Percentiles rank a stretch among this genome's conserved stretches.
Conservation (phyloP, 768 basidiomycete genomes). For the Dentipellis fragilis region DNA sequence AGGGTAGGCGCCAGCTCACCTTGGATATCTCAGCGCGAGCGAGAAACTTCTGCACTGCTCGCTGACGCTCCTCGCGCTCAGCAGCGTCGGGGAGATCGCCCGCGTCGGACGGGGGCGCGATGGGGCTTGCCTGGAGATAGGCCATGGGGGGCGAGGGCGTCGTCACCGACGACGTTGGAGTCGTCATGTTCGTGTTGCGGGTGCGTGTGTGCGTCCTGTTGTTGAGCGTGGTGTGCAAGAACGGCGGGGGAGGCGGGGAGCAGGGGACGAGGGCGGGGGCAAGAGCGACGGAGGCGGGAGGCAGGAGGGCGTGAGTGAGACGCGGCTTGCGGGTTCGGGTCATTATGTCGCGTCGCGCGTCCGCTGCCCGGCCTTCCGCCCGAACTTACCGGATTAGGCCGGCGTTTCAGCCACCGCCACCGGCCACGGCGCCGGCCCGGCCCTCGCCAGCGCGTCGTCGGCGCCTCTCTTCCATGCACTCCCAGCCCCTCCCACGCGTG, state of each 20-base stretch:
- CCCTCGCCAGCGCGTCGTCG: background rate
- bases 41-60: slow-evolving; percentile 64
- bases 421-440: slow-evolving; percentile 2
- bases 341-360: slow-evolving; percentile 16
- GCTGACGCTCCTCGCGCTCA: slow-evolving; percentile 54
- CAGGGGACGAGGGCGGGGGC: background rate
- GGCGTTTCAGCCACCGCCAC: slow-evolving; percentile 3
- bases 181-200: slow-evolving; percentile 41
- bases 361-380: slow-evolving; percentile 8
- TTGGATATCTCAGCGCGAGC: slow-evolving; percentile 73
- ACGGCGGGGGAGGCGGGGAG: background rate
- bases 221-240: background rate
- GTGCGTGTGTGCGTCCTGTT: background rate
- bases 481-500: background rate
- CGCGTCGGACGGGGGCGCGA: slow-evolving; percentile 27
- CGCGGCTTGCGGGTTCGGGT: slow-evolving; percentile 12
- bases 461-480: background rate
- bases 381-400: slow-evolving; percentile 3
- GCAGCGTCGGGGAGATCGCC: slow-evolving; percentile 27
- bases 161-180: slow-evolving; percentile 73
- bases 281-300: background rate
- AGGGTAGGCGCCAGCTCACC: slow-evolving; percentile 40
- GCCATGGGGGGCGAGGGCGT: slow-evolving; percentile 70
- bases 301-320: slow-evolving; percentile 13
- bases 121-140: slow-evolving; percentile 38